Percentiles rank a stretch among this genome's conserved stretches.
These are phyloP conservation scores for Pythium sp. DNA, from an alignment of 352 stramenopile species.

Conservation along the genomic window DNA sequence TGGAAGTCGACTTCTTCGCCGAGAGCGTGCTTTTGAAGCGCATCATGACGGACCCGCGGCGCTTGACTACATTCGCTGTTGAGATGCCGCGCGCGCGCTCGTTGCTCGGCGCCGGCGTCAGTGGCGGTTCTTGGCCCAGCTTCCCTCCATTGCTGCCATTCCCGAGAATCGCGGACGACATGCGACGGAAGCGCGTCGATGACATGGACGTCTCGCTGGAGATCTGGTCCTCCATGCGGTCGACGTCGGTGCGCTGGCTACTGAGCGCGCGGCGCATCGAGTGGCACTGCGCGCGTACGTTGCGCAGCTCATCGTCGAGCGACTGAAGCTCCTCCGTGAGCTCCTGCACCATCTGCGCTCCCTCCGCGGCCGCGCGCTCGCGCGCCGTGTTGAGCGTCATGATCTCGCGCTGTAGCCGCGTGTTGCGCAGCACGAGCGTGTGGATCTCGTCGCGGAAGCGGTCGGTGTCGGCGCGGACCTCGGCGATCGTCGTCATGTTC, in stretches of 20 bases:
- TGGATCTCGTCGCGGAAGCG: conserved; percentile 55
- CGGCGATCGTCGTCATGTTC: conserved; percentile 12
- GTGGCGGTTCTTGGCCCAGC: conserved; percentile 7
- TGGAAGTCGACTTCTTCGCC: conserved; percentile 6
- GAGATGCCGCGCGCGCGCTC: conserved; percentile 27
- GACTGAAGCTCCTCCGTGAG: conserved; percentile 47
- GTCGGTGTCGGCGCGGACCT: conserved; percentile 59
- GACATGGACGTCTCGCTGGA: conserved; percentile 18
- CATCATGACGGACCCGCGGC: conserved; percentile 18
- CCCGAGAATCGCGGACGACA: conserved; percentile 19
- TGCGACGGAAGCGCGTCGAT: conserved; percentile 20
- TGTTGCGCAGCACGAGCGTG: conserved; percentile 56
- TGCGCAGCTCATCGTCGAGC: conserved; percentile 35
- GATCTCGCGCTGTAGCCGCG: conserved; percentile 62
- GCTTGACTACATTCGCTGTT: conserved; percentile 21
- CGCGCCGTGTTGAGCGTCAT: conserved; percentile 44
- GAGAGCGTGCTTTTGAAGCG: conserved; percentile 14
- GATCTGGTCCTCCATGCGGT: conserved; percentile 16
- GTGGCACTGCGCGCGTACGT: conserved; percentile 38
- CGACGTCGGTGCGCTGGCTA: conserved; percentile 21
- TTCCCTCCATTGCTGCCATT: conserved; percentile 14
- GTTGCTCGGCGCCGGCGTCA: background rate
- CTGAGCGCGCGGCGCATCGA: conserved; percentile 34
- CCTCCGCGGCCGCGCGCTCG: conserved; percentile 36
- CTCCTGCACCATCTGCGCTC: conserved; percentile 37